Evolutionary conservation across 495 filamentous ascomycete species (phyloP).

Genomic region (Neurospora terricola): DNA sequence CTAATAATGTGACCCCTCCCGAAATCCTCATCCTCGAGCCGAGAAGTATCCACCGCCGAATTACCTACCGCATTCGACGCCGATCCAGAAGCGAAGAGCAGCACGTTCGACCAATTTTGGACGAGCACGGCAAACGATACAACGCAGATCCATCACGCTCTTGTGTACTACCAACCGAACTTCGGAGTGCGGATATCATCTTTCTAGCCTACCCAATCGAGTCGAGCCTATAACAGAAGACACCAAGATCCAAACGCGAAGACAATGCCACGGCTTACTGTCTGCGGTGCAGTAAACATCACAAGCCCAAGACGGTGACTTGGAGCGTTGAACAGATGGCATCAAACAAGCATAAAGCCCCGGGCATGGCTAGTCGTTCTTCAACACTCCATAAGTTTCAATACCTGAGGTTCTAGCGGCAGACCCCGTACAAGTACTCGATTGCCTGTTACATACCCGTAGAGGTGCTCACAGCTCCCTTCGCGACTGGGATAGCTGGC

Average conservation of each 20-base stretch:
- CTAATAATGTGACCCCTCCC: neutral
- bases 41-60: neutral
- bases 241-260: neutral
- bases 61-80: neutral
- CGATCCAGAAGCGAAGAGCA: neutral
- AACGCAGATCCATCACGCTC: neutral
- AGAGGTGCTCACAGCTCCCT: neutral
- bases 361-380: neutral
- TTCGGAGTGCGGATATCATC: neutral
- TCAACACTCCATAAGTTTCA: neutral
- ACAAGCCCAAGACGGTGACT: neutral
- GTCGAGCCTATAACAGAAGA: neutral
- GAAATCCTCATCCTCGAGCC: neutral
- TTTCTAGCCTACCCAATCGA: neutral
- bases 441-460: neutral
- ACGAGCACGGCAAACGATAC: neutral
- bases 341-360: too few relatives aligned
- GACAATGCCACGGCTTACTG: neutral
- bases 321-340: neutral
- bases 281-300: neutral
- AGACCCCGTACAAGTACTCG: neutral
- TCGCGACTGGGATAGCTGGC: neutral
- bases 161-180: neutral
- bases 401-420: neutral
- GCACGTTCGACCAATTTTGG: neutral